Evolutionary conservation across 352 stramenopile species (phyloP), one percentile per base, ranked within the genome.

Genomic region (Phytopythium ostracodes): DNA sequence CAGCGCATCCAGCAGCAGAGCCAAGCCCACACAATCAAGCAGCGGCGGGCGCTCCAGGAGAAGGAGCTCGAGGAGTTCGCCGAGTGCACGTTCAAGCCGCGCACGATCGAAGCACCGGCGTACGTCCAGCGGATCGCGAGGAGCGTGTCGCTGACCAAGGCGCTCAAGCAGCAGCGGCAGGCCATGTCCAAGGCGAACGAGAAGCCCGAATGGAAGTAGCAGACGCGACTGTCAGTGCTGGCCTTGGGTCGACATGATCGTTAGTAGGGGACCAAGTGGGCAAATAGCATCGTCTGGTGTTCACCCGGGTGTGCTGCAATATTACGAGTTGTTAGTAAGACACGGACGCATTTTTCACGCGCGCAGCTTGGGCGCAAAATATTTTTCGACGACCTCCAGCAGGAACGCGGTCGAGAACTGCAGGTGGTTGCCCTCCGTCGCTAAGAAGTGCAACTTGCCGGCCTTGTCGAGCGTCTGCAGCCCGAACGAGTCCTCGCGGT

Each of bases 381-480:
- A 97, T 29, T 94, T 91, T 33, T 75, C 56, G 25, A 98, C 71
- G 65, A 93, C 90, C 31, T 78, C 67, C 43, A 96, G 65, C 43
- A 97, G 65, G 51, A 97, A 92, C 10, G 84, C 76, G 31, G 77
- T 81, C 8, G 81, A 79, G 62, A 98, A 98, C 65, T 89, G 73
- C 49, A 98, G 67, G 66, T 98, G 95, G 71, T 98, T 87, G 54
- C 92, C 94, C 7, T 87, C 62, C 7, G 96, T 98, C 36, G 79
- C 78, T 51, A 97, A 64, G 63, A 97, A 98, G 59, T 92, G 75
- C 55, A 98, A 88, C 64, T 97, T 98, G 52, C 88, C 90, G 0
- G 73, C 76, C 43, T 83, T 63, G 67, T 98, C 69, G 17, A 97
- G 76, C 6, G 92, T 97, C 51, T 82, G 68, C 12, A 98, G 67